Evolutionary conservation across 306 rosid species (phyloP).

Genomic region (Abrus precatorius): DNA sequence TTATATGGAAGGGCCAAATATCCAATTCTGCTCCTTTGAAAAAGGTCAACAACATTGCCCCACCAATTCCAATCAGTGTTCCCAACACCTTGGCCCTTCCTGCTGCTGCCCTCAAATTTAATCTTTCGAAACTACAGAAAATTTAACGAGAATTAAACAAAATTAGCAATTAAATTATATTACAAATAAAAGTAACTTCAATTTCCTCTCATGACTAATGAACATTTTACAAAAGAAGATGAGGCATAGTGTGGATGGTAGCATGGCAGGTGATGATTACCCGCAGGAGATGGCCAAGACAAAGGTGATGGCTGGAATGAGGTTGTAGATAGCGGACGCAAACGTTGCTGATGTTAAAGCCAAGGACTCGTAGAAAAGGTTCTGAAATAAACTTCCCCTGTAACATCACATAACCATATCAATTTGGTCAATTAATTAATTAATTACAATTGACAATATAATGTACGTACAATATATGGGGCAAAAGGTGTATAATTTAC

Average conservation of each 20-base stretch:
- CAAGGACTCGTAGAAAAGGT: slow-evolving; percentile 52
- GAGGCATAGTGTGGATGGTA: not conserved
- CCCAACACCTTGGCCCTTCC: slow-evolving; percentile 77
- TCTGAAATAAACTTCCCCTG: slow-evolving; percentile 64
- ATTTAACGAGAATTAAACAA: not conserved
- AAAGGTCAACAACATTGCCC: slow-evolving; percentile 75
- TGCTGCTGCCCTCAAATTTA: slow-evolving; percentile 35
- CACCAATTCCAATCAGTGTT: slow-evolving; percentile 72
- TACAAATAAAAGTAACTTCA: not conserved
- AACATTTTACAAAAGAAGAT: not conserved
- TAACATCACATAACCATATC: not conserved
- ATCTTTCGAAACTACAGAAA: not conserved
- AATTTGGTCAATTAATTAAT: not conserved
- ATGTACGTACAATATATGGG: not conserved
- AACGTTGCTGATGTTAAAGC: slow-evolving; percentile 61
- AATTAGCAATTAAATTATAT: not conserved
- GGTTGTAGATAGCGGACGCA: slow-evolving; percentile 56
- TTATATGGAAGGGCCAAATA: slow-evolving; percentile 66
- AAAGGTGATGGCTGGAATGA: slow-evolving; percentile 58
- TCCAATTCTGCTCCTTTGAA: slow-evolving; percentile 62
- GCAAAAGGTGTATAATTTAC: not conserved
- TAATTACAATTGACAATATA: not conserved
- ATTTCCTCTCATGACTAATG: slow-evolving; percentile 1
- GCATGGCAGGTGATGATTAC: slow-evolving; percentile 27
- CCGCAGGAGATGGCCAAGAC: slow-evolving; percentile 56